Conservation (phyloP, 257 asterid genomes). For the Forsythia suspensa region DNA sequence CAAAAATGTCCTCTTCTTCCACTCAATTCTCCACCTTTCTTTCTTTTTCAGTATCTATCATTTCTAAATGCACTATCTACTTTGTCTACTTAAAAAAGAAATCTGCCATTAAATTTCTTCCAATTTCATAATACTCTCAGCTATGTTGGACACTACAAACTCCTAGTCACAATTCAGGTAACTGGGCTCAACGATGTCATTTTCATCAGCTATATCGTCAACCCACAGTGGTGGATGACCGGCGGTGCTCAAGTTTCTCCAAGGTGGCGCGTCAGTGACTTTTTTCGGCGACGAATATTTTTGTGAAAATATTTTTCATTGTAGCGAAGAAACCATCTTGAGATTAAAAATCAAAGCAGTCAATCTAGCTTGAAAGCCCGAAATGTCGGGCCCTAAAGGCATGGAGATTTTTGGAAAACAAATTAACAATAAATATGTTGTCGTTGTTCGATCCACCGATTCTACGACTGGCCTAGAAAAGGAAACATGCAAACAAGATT, state of each 20-base stretch:
- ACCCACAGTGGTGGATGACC: slow-evolving; percentile 46
- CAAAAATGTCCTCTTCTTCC: too few species aligned
- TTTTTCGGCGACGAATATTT: slow-evolving; percentile 38
- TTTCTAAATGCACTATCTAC: too few species aligned
- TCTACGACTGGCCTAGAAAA: too few species aligned
- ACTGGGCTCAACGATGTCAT: slow-evolving; percentile 41
- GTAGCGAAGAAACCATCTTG: slow-evolving; percentile 40
- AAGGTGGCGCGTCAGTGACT: slow-evolving; percentile 42
- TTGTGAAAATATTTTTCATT: slow-evolving; percentile 44
- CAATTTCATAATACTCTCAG: slow-evolving; percentile 41
- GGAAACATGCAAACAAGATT: too few species aligned
- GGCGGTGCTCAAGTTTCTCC: slow-evolving; percentile 33
- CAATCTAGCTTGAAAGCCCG: not conserved
- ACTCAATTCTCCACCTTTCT: too few species aligned
- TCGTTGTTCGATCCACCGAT: too few species aligned
- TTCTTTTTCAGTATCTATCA: too few species aligned
- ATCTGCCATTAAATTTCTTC: slow-evolving; percentile 19
- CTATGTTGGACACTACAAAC: slow-evolving; percentile 41
- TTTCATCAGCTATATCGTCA: slow-evolving; percentile 39
- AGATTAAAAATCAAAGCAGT: slow-evolving; percentile 35
- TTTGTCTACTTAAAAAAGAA: too few species aligned
- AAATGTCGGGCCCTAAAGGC: not conserved
- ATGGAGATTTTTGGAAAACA: too few species aligned
- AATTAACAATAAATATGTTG: too few species aligned
- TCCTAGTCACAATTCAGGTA: slow-evolving; percentile 36